A percentile compares a stretch with the other conserved stretches of the same genome.
Evolutionary conservation across 306 rosid genomes (phyloP).

Genomic region (Fagus crenata): DNA sequence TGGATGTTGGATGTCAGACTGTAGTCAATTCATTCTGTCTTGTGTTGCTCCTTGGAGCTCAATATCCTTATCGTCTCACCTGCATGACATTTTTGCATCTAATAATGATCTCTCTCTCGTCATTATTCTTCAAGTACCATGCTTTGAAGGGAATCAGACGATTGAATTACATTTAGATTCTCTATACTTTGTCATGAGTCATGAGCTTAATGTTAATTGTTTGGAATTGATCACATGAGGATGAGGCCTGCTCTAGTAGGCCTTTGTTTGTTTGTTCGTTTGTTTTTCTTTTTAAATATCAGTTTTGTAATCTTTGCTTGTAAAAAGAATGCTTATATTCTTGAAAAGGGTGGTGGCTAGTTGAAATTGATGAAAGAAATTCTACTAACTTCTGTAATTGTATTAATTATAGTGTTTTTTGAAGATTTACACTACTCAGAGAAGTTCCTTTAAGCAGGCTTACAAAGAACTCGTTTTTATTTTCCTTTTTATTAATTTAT

Average conservation of each 20-base stretch:
- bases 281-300: neutral
- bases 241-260: neutral
- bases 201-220: neutral
- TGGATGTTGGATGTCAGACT: neutral
- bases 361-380: neutral
- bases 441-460: slow-evolving; percentile 3
- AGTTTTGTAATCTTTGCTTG: neutral
- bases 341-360: neutral
- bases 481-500: neutral
- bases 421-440: neutral
- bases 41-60: neutral
- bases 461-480: neutral
- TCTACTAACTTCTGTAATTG: neutral
- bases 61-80: neutral
- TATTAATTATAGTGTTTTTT: neutral
- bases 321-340: neutral
- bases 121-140: neutral
- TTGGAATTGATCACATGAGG: neutral
- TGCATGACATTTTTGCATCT: neutral
- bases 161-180: neutral
- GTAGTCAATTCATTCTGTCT: neutral
- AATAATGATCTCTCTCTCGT: neutral
- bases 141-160: neutral
- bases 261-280: neutral
- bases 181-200: neutral